Evolutionary conservation across 805 yeast genomes (phyloP).

Genomic region (Ogataea thermomethanolica): DNA sequence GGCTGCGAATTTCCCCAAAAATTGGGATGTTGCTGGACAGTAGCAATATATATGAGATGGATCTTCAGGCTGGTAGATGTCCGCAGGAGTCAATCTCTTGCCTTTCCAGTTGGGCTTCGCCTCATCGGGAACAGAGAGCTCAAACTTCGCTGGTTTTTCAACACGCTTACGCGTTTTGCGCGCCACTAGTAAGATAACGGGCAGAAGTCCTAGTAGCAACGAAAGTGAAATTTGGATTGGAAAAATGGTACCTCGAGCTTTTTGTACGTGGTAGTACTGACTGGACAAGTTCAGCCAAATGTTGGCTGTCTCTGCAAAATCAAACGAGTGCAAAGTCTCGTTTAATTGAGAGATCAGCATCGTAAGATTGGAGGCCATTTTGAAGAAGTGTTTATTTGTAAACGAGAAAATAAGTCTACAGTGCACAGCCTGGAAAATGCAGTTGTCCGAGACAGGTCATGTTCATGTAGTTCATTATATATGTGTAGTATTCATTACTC

Average conservation of each 20-base stretch:
- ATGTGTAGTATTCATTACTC: constrained; percentile 13
- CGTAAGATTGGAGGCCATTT: constrained; percentile 19
- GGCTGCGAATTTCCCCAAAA: constrained; percentile 66
- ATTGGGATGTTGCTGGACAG: constrained; percentile 97
- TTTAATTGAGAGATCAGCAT: constrained; percentile 23
- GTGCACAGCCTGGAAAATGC: constrained; percentile 2
- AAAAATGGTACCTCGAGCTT: constrained; percentile 13
- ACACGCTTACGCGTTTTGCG: constrained; percentile 24
- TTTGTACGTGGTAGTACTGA: constrained; percentile 10
- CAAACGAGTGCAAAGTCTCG: constrained; percentile 21
- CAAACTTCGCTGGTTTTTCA: constrained; percentile 43
- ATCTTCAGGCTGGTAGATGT: constrained; percentile 55
- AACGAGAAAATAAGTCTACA: constrained; percentile 5
- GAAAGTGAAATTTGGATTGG: constrained; percentile 32
- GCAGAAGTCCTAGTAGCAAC: constrained; percentile 23
- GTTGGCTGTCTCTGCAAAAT: constrained; percentile 16
- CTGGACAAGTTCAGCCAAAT: constrained; percentile 16
- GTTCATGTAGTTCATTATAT: too few relatives aligned
- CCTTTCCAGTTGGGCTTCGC: constrained; percentile 93
- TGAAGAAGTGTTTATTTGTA: constrained; percentile 2
- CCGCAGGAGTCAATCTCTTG: constrained; percentile 63
- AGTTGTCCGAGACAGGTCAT: neutral
- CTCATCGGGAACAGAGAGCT: constrained; percentile 63
- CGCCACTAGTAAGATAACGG: constrained; percentile 21
- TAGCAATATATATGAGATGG: constrained; percentile 73